Base-by-base conservation (phyloP, 768 basidiomycete genomes). In the Trametes cingulata region DNA sequence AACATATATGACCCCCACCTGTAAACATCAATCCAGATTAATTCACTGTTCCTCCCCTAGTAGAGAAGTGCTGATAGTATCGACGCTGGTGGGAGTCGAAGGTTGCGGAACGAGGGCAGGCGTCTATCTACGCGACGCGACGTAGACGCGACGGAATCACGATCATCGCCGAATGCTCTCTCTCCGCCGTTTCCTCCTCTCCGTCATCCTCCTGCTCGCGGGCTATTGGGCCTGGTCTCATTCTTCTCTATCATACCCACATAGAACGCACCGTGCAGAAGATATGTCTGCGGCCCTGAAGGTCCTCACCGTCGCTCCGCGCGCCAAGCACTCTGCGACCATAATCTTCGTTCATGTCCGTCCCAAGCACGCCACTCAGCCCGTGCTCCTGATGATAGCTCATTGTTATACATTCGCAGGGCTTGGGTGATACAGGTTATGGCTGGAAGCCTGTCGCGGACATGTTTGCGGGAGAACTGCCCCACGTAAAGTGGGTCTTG, bases 321-420 rank as follows among this genome's bases (percentile, higher is more conserved):
- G 76, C 41, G 68, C 76, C 39, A 85, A 81, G 63, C 94, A 96
- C 73, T 87, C 90, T 8, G 91, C 92, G 8, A 94, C 92, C 0
- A 84, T 96, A 63, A 88, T 96, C 68, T 93, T 96, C 72, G 75
- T 93, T 40, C 95, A 97, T 81, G 93, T 93, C 72, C 67, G 89
- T 73, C 3, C 8, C 10, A 13, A 42, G 19, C 50, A n/a, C 2
- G 14, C 14, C 24, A 17, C 13, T 22, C 29, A 10, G 29, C 15
- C 20, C 33, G 14, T 58, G 42, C 19, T 27, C 62, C 47, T 29
- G 22, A 15, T 54, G 45, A 27, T 24, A 35, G 36, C 51, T 10
- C 54, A 17, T 20, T 10, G 10, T 25, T 13, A 17, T n/a, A 12
- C 13, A 48, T 19, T 42, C 60, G 39, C 67, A 92, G 89, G 90